A percentile compares a stretch with the other conserved stretches of the same genome.
Evolutionary conservation across 108 stramenopile species (phyloP).

Genomic region (Phaeodactylum tricornutum): DNA sequence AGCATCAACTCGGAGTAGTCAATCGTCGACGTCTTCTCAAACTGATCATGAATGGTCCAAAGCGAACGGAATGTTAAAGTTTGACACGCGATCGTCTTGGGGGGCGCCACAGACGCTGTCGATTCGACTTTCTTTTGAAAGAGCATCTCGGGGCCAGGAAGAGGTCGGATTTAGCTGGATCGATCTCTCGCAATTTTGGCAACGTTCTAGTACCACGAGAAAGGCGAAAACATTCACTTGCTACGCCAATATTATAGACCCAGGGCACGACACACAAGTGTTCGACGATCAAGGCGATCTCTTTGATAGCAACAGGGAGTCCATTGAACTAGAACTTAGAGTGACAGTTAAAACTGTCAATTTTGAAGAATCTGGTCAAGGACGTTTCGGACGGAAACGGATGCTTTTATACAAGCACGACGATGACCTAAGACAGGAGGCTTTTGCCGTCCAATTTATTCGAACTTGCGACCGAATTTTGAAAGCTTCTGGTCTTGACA

Average conservation of each 20-base stretch:
- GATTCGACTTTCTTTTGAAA: neutral
- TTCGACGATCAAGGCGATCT: slow-evolving; percentile 67
- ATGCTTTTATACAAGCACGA: slow-evolving; percentile 81
- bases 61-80: slow-evolving; percentile 30
- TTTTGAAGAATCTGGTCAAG: slow-evolving; percentile 12
- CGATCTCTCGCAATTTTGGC: slow-evolving; percentile 50
- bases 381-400: slow-evolving; percentile 28
- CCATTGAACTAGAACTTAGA: slow-evolving; percentile 42
- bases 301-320: neutral
- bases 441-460: slow-evolving; percentile 76
- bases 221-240: too few relatives aligned
- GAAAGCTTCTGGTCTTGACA: slow-evolving; percentile 66
- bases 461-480: slow-evolving; percentile 61
- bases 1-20: slow-evolving; percentile 40
- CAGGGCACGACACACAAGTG: neutral
- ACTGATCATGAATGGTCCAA: slow-evolving; percentile 31
- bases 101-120: slow-evolving; percentile 69
- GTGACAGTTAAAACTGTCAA: slow-evolving; percentile 36
- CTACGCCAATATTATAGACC: slow-evolving; percentile 5
- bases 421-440: slow-evolving; percentile 79
- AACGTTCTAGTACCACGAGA: slow-evolving; percentile 8
- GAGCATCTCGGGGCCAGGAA: neutral
- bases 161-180: slow-evolving; percentile 55
- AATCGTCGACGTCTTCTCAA: neutral
- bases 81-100: slow-evolving; percentile 68